Conservation (phyloP, 148 eudicot species). For the Heliosperma pusillum region DNA sequence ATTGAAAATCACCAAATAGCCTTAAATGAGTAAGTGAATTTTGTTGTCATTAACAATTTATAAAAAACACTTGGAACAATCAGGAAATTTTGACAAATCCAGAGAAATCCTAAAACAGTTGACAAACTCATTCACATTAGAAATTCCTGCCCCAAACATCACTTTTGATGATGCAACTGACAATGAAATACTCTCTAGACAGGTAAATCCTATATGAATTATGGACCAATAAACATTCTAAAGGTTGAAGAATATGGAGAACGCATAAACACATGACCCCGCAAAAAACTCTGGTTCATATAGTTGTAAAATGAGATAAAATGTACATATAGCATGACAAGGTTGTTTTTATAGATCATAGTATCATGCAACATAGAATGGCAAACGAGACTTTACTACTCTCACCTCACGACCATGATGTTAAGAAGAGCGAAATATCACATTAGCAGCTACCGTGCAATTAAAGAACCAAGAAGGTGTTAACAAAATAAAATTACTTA, state of each 20-base stretch:
- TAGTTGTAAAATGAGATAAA: not conserved
- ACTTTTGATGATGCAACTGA: not conserved
- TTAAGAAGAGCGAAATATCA: not conserved
- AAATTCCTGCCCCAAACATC: not conserved
- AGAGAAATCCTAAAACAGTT: not conserved
- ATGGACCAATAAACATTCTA: not conserved
- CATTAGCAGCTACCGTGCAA: not conserved
- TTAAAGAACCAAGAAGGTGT: not conserved
- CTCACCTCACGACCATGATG: not conserved
- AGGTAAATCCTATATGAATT: not conserved
- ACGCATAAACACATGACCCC: no score
- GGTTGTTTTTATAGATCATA: not conserved
- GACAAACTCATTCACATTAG: not conserved
- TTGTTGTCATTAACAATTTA: not conserved
- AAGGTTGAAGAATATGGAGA: not conserved
- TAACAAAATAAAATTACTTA: constrained; percentile 26
- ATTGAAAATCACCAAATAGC: not conserved
- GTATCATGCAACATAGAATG: not conserved
- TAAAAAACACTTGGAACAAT: not conserved
- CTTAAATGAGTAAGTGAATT: not conserved
- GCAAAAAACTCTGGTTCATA: not conserved
- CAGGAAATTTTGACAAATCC: not conserved
- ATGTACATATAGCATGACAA: not conserved
- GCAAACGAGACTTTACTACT: not conserved
- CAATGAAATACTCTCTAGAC: not conserved